Percentiles rank a stretch among this genome's conserved stretches.
phyloP scores from a whole-genome alignment of 768 basidiomycete species.

The Mycena alexandri region DNA sequence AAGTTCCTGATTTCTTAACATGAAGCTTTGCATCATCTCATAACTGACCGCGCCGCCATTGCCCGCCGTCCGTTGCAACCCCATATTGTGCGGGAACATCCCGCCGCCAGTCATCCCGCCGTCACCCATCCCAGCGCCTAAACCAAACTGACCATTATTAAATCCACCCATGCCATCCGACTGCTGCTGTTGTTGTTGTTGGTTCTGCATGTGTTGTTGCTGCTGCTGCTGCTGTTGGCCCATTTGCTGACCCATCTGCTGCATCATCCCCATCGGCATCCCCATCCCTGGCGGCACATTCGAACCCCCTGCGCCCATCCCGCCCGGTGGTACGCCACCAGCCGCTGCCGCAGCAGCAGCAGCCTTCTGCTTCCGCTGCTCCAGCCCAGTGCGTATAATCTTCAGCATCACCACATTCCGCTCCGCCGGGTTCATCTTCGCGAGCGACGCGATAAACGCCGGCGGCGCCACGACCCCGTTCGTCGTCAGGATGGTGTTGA shows the following conservation, averaged over 20 bases:
- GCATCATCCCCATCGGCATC: constrained; percentile 41
- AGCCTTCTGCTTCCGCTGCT: constrained; percentile 16
- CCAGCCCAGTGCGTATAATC: constrained; percentile 17
- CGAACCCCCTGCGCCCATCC: constrained; percentile 33
- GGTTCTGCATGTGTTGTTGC: constrained; percentile 38
- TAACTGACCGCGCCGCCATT: constrained; percentile 48
- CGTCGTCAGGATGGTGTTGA: constrained; percentile 10
- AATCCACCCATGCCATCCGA: constrained; percentile 34
- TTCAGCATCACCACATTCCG: constrained; percentile 17
- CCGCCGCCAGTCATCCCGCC: constrained; percentile 15
- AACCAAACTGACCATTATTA: constrained; percentile 25
- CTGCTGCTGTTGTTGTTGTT: constrained; percentile 26
- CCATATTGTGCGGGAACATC: constrained; percentile 39
- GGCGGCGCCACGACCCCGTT: constrained; percentile 9
- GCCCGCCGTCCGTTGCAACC: constrained; percentile 37
- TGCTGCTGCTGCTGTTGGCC: constrained; percentile 27
- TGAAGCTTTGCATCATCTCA: constrained; percentile 60
- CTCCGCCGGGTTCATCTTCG: constrained; percentile 4
- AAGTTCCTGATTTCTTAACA: constrained; percentile 50
- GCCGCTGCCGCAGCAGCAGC: constrained; percentile 33
- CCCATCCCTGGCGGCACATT: constrained; percentile 23
- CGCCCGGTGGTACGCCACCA: constrained; percentile 40
- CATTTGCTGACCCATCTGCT: constrained; percentile 32
- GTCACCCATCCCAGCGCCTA: constrained; percentile 11
- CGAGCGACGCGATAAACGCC: constrained; percentile 5